phyloP scores from a whole-genome alignment of 345 rosid genomes.

The sweet orange (Citrus sinensis) region DNA sequence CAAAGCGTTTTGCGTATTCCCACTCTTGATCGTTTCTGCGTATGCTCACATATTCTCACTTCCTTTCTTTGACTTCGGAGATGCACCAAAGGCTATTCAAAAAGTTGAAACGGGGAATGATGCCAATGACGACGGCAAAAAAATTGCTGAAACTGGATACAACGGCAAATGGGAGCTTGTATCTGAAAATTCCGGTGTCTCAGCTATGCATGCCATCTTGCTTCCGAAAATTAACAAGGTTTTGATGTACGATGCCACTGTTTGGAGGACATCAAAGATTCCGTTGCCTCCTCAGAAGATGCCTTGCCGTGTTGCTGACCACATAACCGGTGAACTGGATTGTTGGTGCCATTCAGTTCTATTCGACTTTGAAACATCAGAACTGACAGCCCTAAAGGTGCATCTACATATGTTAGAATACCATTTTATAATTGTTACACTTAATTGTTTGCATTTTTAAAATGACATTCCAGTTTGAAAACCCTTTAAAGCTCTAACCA shows the following conservation, averaged over 20 bases:
- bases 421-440: not conserved
- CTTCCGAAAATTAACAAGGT: slow-evolving; percentile 58
- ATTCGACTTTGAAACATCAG: slow-evolving; percentile 40
- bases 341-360: slow-evolving; percentile 73
- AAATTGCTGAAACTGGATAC: slow-evolving; percentile 1
- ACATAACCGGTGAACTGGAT: slow-evolving; percentile 34
- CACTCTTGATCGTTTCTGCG: slow-evolving; percentile 21
- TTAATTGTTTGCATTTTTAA: too few relatives aligned
- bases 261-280: slow-evolving; percentile 51
- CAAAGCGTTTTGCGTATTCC: slow-evolving; percentile 8
- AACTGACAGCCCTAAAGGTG: slow-evolving; percentile 51
- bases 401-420: not conserved
- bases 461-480: too few relatives aligned
- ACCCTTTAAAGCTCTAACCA: too few relatives aligned
- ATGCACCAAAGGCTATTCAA: not conserved
- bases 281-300: slow-evolving; percentile 20
- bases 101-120: not conserved
- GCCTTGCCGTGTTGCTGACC: slow-evolving; percentile 40
- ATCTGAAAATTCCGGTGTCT: slow-evolving; percentile 61
- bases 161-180: slow-evolving; percentile 63
- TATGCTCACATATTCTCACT: not conserved
- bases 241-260: slow-evolving; percentile 72
- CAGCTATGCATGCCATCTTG: slow-evolving; percentile 76
- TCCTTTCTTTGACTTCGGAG: not conserved
- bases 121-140: not conserved